Base-by-base conservation (phyloP, 2,329 filamentous ascomycete genomes). In the Dactylonectria estremocensis region DNA sequence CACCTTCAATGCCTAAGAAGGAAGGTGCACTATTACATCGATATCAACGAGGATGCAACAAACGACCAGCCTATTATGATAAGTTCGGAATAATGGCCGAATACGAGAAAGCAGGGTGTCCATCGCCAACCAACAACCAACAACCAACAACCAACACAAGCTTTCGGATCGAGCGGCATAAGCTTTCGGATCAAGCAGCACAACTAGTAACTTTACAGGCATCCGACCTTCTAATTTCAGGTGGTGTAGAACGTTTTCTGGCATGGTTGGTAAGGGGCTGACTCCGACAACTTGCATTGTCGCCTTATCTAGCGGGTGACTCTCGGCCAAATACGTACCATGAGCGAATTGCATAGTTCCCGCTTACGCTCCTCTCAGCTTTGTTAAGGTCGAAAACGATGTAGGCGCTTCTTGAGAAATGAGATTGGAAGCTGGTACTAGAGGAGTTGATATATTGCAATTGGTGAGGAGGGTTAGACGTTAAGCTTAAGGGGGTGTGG, bases 161-260 rank as follows among this genome's bases (percentile, higher is more conserved):
- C 22, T 49, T 14, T 28, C 46, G 46, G 46, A 49, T 49, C 14
- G 46, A 49, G 46, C 46, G 46, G 46, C 46, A 49, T n/a, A n/a
- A n/a, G n/a, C n/a, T n/a, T n/a, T n/a, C n/a, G n/a, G n/a, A n/a
- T n/a, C n/a, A n/a, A n/a, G n/a, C n/a, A n/a, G n/a, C n/a, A n/a
- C 35, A 37, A 37, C 35, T 40, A 11, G 35, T 40, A 9, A 14
- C 35, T 40, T 40, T 40, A 40, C 35, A 40, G 35, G 35, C 11
- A 40, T 40, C 35, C 16, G 33, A 35, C 5, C 33, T 35, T 35
- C 33, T 5, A 45, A 45, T 45, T 45, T 45, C 16, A 45, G 40
- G 16, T 45, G 40, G 16, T 8, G 8, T 2, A 7, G 16, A n/a
- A n/a, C 14, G 8, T 43, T 43, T 43, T 43, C 40, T 43, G 40